phyloP scores from a whole-genome alignment of 306 rosid genomes.

The Dicorynia guianensis region DNA sequence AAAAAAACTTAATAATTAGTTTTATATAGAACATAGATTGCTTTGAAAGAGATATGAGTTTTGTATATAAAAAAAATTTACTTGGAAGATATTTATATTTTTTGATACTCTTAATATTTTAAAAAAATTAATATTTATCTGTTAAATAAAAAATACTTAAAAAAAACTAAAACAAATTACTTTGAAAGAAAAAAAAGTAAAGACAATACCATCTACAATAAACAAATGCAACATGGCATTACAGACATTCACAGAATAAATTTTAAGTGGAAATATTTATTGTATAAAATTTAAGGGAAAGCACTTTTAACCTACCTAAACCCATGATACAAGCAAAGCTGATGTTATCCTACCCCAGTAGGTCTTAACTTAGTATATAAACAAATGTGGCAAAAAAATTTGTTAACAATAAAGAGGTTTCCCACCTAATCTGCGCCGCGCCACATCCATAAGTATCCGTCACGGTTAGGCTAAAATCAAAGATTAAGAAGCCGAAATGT shows the following conservation, averaged over 20 bases:
- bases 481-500: not conserved
- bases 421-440: not conserved
- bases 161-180: not conserved
- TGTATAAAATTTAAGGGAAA: not conserved
- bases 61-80: too few relatives aligned
- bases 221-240: not conserved
- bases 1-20: too few relatives aligned
- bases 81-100: too few relatives aligned
- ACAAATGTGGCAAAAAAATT: not conserved
- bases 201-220: not conserved
- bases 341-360: not conserved
- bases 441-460: not conserved
- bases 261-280: not conserved
- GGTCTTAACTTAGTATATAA: not conserved
- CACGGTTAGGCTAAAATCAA: not conserved
- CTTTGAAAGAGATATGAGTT: too few relatives aligned
- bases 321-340: not conserved
- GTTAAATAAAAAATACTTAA: too few relatives aligned
- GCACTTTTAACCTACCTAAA: not conserved
- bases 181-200: not conserved
- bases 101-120: too few relatives aligned
- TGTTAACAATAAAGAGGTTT: not conserved
- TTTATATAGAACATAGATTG: too few relatives aligned
- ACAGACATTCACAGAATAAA: not conserved
- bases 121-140: too few relatives aligned